phyloP scores from a whole-genome alignment of 441 rosid species.

The Erysimum cheiri region DNA sequence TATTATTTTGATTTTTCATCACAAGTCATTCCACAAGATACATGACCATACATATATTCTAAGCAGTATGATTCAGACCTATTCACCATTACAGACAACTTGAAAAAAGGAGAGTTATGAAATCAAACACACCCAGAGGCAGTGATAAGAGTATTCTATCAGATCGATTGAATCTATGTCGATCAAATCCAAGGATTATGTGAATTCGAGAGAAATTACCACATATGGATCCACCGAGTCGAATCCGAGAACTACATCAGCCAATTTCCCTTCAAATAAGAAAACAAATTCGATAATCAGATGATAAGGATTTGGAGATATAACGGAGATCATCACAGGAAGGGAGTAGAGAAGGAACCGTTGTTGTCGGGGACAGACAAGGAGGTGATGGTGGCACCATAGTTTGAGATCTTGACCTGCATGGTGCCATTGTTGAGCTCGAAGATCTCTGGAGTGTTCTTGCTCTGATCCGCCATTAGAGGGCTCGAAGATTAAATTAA shows the following conservation, averaged over 20 bases:
- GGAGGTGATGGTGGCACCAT: conserved; percentile 85
- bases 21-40: neutral
- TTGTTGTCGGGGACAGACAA: conserved; percentile 74
- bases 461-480: conserved; percentile 65
- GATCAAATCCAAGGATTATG: neutral
- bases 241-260: conserved; percentile 88
- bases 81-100: neutral
- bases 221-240: conserved; percentile 79
- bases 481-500: conserved; percentile 3
- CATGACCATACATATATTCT: neutral
- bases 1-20: neutral
- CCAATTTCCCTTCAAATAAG: conserved; percentile 56
- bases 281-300: conserved; percentile 23
- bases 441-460: conserved; percentile 58
- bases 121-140: conserved; percentile 1
- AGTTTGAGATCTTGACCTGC: conserved; percentile 73
- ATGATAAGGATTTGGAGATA: neutral
- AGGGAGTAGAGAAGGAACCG: conserved; percentile 50
- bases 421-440: conserved; percentile 86
- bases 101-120: neutral
- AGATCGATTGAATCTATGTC: conserved; percentile 23
- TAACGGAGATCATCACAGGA: neutral
- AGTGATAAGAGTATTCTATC: neutral
- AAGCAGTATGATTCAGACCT: conserved; percentile 1
- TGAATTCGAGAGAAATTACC: conserved; percentile 51